A percentile compares a stretch with the other conserved stretches of the same genome.
Conservation (phyloP, 768 basidiomycete species). For the Epithele typhae region DNA sequence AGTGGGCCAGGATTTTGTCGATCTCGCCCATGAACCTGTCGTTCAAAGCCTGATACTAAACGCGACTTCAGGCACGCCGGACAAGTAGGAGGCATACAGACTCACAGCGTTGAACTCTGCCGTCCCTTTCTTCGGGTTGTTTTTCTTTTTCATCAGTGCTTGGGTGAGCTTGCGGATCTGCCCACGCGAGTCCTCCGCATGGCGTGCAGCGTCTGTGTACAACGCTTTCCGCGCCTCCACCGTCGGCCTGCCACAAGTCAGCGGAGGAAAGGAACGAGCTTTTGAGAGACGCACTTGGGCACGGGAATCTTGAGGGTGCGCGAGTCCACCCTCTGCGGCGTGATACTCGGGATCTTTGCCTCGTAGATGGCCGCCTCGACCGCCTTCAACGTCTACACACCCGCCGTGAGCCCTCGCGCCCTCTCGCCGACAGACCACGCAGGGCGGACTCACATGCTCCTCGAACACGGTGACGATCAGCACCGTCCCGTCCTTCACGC, state of each 20-base stretch:
- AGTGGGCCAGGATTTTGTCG: constrained; percentile 56
- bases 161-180: constrained; percentile 73
- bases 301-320: constrained; percentile 77
- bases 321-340: constrained; percentile 66
- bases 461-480: constrained; percentile 76
- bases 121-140: too few species aligned
- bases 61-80: too few species aligned
- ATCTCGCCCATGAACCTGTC: constrained; percentile 61
- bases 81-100: too few species aligned
- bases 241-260: constrained; percentile 51
- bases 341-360: constrained; percentile 67
- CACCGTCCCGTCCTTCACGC: constrained; percentile 72
- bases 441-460: constrained; percentile 54
- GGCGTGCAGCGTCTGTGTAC: constrained; percentile 49
- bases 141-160: constrained; percentile 61
- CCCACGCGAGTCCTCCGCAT: constrained; percentile 71
- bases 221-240: constrained; percentile 63
- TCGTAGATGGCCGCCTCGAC: constrained; percentile 74
- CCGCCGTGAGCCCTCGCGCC: not conserved
- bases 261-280: not conserved
- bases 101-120: too few species aligned
- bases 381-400: constrained; percentile 67
- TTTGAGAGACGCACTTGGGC: constrained; percentile 65
- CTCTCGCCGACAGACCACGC: not conserved
- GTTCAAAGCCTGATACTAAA: constrained; percentile 70